Conservation (phyloP, 306 rosid genomes). For the Pyrus bretschneideri region DNA sequence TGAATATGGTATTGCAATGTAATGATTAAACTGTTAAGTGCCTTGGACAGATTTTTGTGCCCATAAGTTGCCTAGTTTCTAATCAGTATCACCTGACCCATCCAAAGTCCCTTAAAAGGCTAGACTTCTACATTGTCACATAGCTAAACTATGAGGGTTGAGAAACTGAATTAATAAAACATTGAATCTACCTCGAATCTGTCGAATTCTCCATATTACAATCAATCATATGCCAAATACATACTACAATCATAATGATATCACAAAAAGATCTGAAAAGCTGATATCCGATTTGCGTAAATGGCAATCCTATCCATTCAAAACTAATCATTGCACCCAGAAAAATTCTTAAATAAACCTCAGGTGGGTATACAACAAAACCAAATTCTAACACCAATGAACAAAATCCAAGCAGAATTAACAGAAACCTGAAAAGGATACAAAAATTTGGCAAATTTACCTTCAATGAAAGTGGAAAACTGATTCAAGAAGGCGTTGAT, state of each 20-base stretch:
- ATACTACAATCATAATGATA: neutral
- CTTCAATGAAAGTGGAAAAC: conserved; percentile 68
- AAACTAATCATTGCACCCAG: neutral
- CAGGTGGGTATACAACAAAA: no score
- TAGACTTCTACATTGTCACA: neutral
- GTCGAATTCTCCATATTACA: neutral
- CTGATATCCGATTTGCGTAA: neutral
- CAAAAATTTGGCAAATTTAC: conserved; percentile 13
- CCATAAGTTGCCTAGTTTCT: neutral
- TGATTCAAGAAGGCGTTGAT: conserved; percentile 63
- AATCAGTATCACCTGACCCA: neutral
- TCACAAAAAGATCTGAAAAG: neutral
- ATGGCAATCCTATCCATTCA: neutral
- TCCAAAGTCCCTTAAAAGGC: neutral
- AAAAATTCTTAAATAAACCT: neutral
- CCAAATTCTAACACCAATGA: neutral
- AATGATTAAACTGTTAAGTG: neutral
- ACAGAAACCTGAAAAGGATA: neutral
- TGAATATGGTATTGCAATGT: neutral
- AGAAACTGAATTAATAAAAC: neutral
- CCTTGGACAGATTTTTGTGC: neutral
- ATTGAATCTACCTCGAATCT: neutral
- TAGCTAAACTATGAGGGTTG: neutral
- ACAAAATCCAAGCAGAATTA: neutral
- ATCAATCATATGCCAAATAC: neutral